These are phyloP conservation scores for Purpureocillium lavendulum DNA, from an alignment of 2,329 filamentous ascomycete species.

Conservation along the genomic window DNA sequence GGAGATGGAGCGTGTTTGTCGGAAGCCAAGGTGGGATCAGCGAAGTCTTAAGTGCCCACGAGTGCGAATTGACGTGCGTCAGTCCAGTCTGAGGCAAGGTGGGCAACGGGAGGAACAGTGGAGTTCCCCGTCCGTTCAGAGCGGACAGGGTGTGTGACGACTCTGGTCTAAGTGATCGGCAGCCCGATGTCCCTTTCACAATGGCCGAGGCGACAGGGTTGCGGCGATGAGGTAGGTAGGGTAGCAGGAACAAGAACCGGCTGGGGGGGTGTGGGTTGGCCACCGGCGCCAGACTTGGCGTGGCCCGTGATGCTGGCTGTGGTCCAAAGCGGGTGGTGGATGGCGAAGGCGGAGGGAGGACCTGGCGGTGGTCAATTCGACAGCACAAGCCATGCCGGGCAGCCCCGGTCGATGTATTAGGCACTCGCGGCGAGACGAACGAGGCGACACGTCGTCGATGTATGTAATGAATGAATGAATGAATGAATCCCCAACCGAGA, in stretches of 20 bases:
- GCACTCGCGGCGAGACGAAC: too few species aligned
- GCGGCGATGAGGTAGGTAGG: constrained; percentile 32
- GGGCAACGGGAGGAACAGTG: constrained; percentile 29
- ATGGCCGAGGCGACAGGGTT: constrained; percentile 38
- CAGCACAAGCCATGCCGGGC: constrained; percentile 1
- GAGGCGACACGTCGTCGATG: too few species aligned
- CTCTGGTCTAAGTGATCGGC: constrained; percentile 46
- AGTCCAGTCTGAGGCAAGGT: constrained; percentile 27
- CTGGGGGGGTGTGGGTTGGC: constrained; percentile 10
- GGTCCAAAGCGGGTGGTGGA: not conserved
- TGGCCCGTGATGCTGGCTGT: constrained; percentile 13
- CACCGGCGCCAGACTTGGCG: constrained; percentile 20
- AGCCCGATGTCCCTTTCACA: constrained; percentile 41
- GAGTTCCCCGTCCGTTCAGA: constrained; percentile 23
- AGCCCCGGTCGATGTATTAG: too few species aligned
- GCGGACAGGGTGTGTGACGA: constrained; percentile 38
- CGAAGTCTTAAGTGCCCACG: constrained; percentile 49
- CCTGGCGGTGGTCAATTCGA: constrained; percentile 1
- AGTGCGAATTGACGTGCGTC: constrained; percentile 29
- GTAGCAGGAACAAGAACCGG: constrained; percentile 25
- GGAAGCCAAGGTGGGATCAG: constrained; percentile 42
- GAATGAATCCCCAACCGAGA: too few species aligned
- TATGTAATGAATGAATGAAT: too few species aligned
- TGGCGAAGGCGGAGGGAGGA: not conserved
- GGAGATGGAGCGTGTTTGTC: constrained; percentile 22